phyloP scores from a whole-genome alignment of 352 stramenopile genomes.

The Phytopythium kandeliae region DNA sequence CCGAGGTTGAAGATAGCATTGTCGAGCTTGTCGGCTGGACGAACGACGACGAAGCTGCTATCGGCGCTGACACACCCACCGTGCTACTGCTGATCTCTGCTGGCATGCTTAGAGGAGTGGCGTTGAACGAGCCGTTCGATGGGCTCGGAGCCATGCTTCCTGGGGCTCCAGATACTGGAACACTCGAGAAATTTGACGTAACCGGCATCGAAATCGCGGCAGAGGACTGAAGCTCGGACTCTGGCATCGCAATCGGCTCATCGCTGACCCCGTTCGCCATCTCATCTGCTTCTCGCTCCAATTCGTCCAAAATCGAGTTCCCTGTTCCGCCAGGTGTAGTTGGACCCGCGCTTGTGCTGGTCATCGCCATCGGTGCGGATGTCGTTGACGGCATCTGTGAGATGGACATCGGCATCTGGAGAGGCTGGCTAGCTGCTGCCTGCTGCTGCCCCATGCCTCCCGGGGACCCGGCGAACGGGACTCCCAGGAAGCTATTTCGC shows the following conservation, averaged over 20 bases:
- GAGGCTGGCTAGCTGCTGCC: conserved; percentile 26
- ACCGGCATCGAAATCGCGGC: conserved; percentile 7
- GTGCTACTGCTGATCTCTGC: conserved; percentile 50
- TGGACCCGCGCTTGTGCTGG: conserved; percentile 8
- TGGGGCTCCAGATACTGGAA: conserved; percentile 23
- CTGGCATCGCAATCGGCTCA: conserved; percentile 76
- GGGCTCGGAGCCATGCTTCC: conserved; percentile 16
- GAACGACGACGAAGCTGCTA: conserved; percentile 30
- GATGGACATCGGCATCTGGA: conserved; percentile 55
- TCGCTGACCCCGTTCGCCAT: conserved; percentile 83
- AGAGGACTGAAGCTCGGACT: conserved; percentile 60
- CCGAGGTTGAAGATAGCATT: conserved; percentile 27
- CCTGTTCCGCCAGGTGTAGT: conserved; percentile 13
- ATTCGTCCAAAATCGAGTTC: conserved; percentile 80
- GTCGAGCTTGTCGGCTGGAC: conserved; percentile 30
- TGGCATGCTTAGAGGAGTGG: conserved; percentile 66
- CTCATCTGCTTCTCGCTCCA: conserved; percentile 82
- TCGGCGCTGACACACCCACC: conserved; percentile 10
- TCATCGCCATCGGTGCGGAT: conserved; percentile 14
- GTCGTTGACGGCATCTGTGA: conserved; percentile 27
- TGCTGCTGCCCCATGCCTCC: conserved; percentile 25
- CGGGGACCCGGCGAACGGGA: conserved; percentile 43
- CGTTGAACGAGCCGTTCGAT: conserved; percentile 32
- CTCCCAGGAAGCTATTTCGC: conserved; percentile 52
- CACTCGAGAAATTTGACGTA: conserved; percentile 9